These are phyloP conservation scores for Stenogyne calaminthoides DNA, from an alignment of 305 asterid genomes.

Conservation along the genomic window DNA sequence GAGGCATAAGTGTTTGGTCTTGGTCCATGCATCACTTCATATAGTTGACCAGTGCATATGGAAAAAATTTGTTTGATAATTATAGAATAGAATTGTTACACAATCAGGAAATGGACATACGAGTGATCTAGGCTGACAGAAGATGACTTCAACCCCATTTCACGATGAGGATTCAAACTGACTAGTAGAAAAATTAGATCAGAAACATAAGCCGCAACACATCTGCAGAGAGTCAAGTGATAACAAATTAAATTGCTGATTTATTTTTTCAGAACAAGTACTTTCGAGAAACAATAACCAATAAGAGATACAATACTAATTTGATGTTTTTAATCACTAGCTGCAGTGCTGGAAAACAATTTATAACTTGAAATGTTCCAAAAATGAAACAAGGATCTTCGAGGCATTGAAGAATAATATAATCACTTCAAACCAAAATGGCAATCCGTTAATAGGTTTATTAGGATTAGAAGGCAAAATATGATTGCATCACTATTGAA, in stretches of 20 bases:
- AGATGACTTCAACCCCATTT: slow-evolving; percentile 62
- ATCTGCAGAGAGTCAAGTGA: slow-evolving; percentile 51
- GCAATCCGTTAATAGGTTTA: background rate
- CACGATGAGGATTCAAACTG: slow-evolving; percentile 88
- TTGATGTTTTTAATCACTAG: background rate
- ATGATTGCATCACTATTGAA: background rate
- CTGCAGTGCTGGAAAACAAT: background rate
- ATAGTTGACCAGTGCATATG: background rate
- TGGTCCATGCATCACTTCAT: background rate
- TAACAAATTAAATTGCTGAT: slow-evolving; percentile 13
- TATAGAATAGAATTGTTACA: background rate
- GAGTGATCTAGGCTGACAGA: slow-evolving; percentile 87
- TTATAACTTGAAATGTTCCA: background rate
- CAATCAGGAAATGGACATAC: slow-evolving; percentile 49
- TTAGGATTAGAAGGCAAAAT: too few relatives aligned
- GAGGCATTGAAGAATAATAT: background rate
- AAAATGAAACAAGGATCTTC: background rate
- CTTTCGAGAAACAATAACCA: background rate
- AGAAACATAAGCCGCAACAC: slow-evolving; percentile 90
- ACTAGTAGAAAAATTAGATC: slow-evolving; percentile 77
- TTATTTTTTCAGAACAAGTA: slow-evolving; percentile 8
- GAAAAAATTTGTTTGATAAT: background rate
- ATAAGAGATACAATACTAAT: slow-evolving; percentile 8
- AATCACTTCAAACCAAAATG: background rate
- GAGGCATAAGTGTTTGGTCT: background rate